Evolutionary conservation across 371 early-diverging fungal species (phyloP), one percentile per base, ranked within the genome.

Genomic region (Lichtheimia ramosa): DNA sequence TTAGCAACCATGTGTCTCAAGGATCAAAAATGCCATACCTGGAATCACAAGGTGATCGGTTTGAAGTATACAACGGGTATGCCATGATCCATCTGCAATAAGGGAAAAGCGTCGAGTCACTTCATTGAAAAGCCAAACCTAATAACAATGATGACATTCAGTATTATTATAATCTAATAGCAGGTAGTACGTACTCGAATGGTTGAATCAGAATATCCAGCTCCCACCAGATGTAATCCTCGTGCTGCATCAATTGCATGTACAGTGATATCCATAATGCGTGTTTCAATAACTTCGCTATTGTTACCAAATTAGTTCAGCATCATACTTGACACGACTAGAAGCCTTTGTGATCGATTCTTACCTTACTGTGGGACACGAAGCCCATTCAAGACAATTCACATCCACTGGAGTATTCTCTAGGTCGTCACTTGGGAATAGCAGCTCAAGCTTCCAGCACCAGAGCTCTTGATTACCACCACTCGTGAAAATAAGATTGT

Each of bases 241-340:
- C 66, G 68, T 12, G 54, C 24, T 5, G 67, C 39, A 14, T 68
- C 61, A 16, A 78, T 55, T 8, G 66, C 70, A 53, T 76, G 71
- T 0, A 74, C 75, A 1, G 82, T 79, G 0, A 79, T 70, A 51
- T 84, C 84, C 86, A 86, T 86, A 49, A 86, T 83, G 21, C 86
- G 67, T 0, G 84, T 79, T 56, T 86, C 86, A 42, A 77, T 69
- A 13, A 69, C 72, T 48, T 77, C 75, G 50, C 76, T 82, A 10
- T 69, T 50, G 18, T n/a, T 13, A 40, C 27, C 1, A 43, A 25
- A 5, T 15, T 48, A 2, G n/a, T 50, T 43, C 39, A 21, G 18
- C 13, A 13, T 34, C 2, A 6, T 16, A 7, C 28, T 15, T 15
- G 13, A 27, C 12, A 49, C 27, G 7, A 12, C 42, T 3, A 13